These are phyloP conservation scores for Boletus smithii DNA, from an alignment of 1,284 basidiomycete species.

Conservation along the genomic window DNA sequence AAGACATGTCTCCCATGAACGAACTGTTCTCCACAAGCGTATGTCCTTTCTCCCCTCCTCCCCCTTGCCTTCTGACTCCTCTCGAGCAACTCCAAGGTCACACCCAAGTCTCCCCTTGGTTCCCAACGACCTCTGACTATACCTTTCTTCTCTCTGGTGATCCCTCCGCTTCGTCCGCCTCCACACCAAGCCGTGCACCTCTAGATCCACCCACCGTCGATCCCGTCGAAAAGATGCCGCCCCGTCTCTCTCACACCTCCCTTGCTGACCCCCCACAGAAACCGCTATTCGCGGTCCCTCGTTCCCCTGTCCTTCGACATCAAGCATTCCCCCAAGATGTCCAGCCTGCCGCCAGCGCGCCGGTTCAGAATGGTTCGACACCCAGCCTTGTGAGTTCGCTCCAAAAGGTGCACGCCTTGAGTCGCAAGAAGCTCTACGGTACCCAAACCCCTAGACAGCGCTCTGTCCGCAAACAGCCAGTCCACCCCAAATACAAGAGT, in stretches of 20 bases:
- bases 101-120: conserved; percentile 38
- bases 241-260: neutral
- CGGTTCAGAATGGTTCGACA: conserved; percentile 11
- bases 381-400: conserved; percentile 52
- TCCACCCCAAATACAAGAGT: conserved; percentile 32
- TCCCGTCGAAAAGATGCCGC: conserved; percentile 16
- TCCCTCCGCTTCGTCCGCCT: conserved; percentile 10
- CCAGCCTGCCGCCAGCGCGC: conserved; percentile 8
- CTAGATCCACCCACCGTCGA: conserved; percentile 6
- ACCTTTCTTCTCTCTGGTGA: conserved; percentile 36
- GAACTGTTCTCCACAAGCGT: conserved; percentile 56
- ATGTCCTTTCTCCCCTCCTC: conserved; percentile 24
- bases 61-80: conserved; percentile 12
- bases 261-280: conserved; percentile 18
- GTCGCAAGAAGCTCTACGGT: conserved; percentile 62
- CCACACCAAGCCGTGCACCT: neutral
- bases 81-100: conserved; percentile 42
- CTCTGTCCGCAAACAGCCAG: conserved; percentile 49
- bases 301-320: conserved; percentile 28
- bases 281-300: conserved; percentile 17
- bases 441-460: conserved; percentile 45
- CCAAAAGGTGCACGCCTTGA: conserved; percentile 57
- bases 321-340: conserved; percentile 32
- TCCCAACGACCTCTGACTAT: conserved; percentile 34
- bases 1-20: conserved; percentile 43